Conservation (phyloP, 2,329 filamentous ascomycete genomes). For the Colletotrichum sp. region DNA sequence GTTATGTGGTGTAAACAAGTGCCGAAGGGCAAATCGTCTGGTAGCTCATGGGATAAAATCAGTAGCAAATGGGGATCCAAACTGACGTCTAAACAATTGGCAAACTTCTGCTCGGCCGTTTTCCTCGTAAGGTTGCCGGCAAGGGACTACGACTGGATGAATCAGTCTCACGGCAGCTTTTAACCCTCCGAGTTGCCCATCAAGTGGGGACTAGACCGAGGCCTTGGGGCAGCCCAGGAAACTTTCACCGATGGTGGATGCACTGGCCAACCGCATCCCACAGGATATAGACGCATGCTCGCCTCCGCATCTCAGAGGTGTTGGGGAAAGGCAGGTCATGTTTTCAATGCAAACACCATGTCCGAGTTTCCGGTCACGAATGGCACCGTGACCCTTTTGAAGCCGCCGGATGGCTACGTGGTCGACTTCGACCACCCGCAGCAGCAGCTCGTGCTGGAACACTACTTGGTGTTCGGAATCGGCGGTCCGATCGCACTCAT, state of each 20-base stretch:
- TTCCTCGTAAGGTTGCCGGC: neutral
- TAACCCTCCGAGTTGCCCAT: neutral
- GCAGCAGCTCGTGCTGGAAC: slow-evolving; percentile 21
- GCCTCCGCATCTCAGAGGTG: neutral
- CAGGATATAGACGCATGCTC: neutral
- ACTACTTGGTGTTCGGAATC: slow-evolving; percentile 25
- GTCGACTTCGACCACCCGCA: slow-evolving; percentile 30
- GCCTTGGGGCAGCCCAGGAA: neutral
- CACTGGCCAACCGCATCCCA: neutral
- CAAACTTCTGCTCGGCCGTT: neutral
- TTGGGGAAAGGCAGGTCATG: neutral
- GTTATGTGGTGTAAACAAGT: neutral
- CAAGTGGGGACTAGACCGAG: neutral
- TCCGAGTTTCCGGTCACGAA: slow-evolving; percentile 1
- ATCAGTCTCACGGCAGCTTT: neutral
- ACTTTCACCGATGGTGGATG: neutral
- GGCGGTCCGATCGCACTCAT: slow-evolving; percentile 19
- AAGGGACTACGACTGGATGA: neutral
- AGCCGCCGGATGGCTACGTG: slow-evolving; percentile 24
- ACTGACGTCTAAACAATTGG: neutral
- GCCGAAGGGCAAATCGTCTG: neutral
- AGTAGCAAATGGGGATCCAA: neutral
- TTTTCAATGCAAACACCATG: neutral
- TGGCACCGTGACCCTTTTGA: neutral
- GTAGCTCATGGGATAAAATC: neutral